Conservation (phyloP, 192 early-diverging fungal genomes). For the Coemansia sp. region DNA sequence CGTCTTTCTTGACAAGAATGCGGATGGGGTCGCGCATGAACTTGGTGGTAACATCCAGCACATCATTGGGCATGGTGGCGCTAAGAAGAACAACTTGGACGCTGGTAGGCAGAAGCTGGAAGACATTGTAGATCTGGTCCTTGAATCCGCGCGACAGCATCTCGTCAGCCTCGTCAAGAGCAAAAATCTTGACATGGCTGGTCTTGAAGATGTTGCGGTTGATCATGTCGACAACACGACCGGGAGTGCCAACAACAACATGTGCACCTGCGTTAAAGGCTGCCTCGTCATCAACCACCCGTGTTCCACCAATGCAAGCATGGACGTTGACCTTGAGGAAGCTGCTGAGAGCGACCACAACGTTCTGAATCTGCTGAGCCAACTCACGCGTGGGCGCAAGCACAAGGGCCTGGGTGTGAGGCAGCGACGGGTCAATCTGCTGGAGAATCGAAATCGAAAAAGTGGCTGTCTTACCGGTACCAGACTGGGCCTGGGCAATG, state of each 20-base stretch:
- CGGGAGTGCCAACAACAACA: constrained; percentile 97
- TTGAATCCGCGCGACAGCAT: constrained; percentile 99
- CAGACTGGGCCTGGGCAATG: constrained; percentile 99
- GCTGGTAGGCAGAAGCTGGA: constrained; percentile 82
- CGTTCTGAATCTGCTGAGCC: constrained; percentile 98
- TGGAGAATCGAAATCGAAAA: constrained; percentile 99
- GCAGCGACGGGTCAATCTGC: constrained; percentile 75
- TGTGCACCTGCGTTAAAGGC: constrained; percentile 83
- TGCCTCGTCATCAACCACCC: constrained; percentile 85
- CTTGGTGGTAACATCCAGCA: constrained; percentile 93
- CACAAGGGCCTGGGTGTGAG: constrained; percentile 92
- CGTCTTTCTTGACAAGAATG: constrained; percentile 98
- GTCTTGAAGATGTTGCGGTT: constrained; percentile 85
- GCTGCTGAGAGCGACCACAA: constrained; percentile 91
- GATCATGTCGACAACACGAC: constrained; percentile 99
- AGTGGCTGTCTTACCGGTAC: constrained; percentile 99
- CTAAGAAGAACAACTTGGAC: constrained; percentile 97
- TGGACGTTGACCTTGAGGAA: constrained; percentile 95
- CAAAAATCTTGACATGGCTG: constrained; percentile 92
- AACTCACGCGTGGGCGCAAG: constrained; percentile 98
- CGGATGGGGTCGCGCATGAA: constrained; percentile 99
- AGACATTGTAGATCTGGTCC: constrained; percentile 98
- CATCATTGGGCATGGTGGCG: constrained; percentile 95
- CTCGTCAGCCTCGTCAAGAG: constrained; percentile 99
- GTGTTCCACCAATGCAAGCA: constrained; percentile 97